Evolutionary conservation across 106 monocot species (phyloP).

Genomic region (Gastrodia elata): DNA sequence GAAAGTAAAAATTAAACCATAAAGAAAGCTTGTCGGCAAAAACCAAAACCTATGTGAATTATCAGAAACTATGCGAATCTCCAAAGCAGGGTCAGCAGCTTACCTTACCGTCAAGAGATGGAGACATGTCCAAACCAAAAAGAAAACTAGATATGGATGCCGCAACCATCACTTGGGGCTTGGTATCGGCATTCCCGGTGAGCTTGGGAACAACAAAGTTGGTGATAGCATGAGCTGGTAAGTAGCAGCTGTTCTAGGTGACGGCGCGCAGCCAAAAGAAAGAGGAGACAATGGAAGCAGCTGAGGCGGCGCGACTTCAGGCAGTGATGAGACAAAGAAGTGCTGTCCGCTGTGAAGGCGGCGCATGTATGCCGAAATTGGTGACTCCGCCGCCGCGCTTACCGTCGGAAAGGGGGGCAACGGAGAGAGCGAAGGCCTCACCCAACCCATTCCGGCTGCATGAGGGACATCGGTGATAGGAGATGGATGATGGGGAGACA

Average conservation of each 20-base stretch:
- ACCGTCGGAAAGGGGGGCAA: constrained; percentile 6
- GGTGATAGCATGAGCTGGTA: not conserved
- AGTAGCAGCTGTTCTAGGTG: not conserved
- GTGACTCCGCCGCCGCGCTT: constrained; percentile 8
- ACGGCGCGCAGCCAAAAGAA: constrained; percentile 1
- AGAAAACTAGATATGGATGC: not conserved
- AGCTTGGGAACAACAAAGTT: not conserved
- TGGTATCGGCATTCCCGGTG: constrained; percentile 5
- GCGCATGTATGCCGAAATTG: constrained; percentile 12
- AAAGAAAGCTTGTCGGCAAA: not conserved
- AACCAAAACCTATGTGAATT: not conserved
- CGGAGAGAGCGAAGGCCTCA: constrained; percentile 6
- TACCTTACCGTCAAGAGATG: not conserved
- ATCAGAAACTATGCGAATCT: not conserved
- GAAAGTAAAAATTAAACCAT: not conserved
- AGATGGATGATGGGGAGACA: constrained; percentile 20
- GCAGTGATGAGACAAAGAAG: not conserved
- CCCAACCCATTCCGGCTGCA: constrained; percentile 1
- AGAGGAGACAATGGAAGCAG: constrained; percentile 8
- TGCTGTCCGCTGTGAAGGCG: constrained; percentile 3
- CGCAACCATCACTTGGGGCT: not conserved
- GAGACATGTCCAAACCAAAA: not conserved
- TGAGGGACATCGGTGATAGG: not conserved
- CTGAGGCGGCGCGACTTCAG: not conserved
- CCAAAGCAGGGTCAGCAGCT: not conserved